Base-by-base conservation (phyloP, 2,329 filamentous ascomycete genomes). In the Pseudocercospora crystallina region DNA sequence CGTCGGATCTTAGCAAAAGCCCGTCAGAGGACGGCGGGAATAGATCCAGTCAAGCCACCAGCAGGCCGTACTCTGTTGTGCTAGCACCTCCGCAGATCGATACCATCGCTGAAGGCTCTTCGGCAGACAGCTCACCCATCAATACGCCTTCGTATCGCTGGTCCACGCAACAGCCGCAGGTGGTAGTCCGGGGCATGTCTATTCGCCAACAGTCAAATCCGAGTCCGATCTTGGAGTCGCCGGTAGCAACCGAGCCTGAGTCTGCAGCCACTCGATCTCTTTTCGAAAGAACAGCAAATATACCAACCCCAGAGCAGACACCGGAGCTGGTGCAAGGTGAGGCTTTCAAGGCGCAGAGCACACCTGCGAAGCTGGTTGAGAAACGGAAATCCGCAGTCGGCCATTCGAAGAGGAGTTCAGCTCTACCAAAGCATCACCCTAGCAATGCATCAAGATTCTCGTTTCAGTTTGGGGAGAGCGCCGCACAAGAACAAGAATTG, bases 401-500 rank as follows among this genome's bases (percentile, higher is more conserved):
- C 11, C 63, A 66, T 38, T 50, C 62, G n/a, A 57, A 56, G 29
- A 53, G 55, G 20, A 46, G 41, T 39, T 41, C 54, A 10, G 38
- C 10, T 51, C 13, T 72, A 9, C 74, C 73, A 4, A 68, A 72
- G 39, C 74, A 77, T 56, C 65, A 75, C 39, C 71, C 69, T 3
- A 90, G 87, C 65, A 88, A 85, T 9, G 88, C 87, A 0, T 90
- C 86, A 0, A 77, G 88, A 11, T 91, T 92, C 65, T 91, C 87
- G 61, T 92, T 92, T 62, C 87, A 91, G 62, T 88, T 90, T 76
- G 80, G 84, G 12, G 86, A 86, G 11, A 83, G 81, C 5, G 75
- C 78, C 4, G 73, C 75, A 0, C 81, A 86, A 61, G 83, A 86
- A 67, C 86, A 84, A 67, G 67, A 86, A 33, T 72, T 90, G 35